Base-by-base conservation (phyloP, 192 early-diverging fungal genomes). In the Coemansia sp. region DNA sequence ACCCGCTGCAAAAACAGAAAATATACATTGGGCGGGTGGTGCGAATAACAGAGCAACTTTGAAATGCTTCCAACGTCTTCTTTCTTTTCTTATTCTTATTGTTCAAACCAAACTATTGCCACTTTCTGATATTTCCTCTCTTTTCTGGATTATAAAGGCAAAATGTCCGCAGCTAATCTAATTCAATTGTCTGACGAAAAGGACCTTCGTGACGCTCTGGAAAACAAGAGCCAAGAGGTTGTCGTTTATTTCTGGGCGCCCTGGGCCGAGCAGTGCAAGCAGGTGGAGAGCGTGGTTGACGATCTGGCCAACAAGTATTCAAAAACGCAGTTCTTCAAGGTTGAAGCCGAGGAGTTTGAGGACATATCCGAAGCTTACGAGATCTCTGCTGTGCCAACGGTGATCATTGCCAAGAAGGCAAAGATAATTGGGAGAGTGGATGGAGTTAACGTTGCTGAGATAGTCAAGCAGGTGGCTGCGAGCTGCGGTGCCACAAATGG, bases 221-320 rank as follows among this genome's bases (percentile, higher is more conserved):
- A 82, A 63, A 39, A 64, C 32, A 76, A 69, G 40, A 64, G 55
- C 53, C 64, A 76, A 49, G 69, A 49, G 39, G 68, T 84, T 55
- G 87, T 89, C 6, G 72, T 96, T 56, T 93, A 94, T 85, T 98
- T 99, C 77, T 94, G 90, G 89, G 97, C 95, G n/a, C 64, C 76
- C 14, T 99, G 93, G 93, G 92, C 92, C 39, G 87, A 87, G 50
- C 90, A 94, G 53, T 98, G 95, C 84, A 77, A 85, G 70, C 94
- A 97, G 79, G 95, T 99, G 89, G 93, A 94, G 77, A 87, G 88
- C 41, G 89, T 99, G n/a, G 93, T 98, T 75, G 83, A 83, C 56
- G 94, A 95, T 72, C 85, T 97, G 38, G 89, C 91, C 10, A 75
- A 75, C 48, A 94, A 95, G 76, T 91, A 89, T 75, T 75, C 91